Percentiles rank a stretch among this genome's conserved stretches.
These are phyloP conservation scores for Cryptococcus jaspeensis DNA, from an alignment of 1,284 basidiomycete species.

Conservation along the genomic window DNA sequence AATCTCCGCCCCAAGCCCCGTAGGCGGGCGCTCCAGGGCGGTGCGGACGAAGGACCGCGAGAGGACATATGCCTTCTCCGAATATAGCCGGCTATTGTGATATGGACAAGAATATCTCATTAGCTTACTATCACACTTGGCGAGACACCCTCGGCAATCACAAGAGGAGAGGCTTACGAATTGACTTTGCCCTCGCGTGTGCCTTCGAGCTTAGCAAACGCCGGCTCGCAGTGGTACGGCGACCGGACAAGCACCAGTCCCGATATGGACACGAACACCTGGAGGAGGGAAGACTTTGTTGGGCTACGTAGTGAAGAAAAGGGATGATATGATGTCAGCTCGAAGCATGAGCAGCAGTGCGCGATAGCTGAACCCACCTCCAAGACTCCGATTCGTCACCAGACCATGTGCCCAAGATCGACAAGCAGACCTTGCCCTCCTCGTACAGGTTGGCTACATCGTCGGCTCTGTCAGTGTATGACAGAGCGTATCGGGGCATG, in stretches of 20 bases:
- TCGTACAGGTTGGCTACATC: constrained; percentile 78
- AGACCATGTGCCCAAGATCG: constrained; percentile 86
- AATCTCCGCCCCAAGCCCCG: constrained; percentile 71
- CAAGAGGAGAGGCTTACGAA: constrained; percentile 55
- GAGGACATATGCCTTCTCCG: constrained; percentile 86
- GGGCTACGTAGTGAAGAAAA: constrained; percentile 56
- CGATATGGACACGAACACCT: constrained; percentile 90
- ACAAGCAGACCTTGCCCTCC: constrained; percentile 92
- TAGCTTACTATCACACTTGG: not conserved
- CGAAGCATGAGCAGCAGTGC: not conserved
- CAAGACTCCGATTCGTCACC: constrained; percentile 83
- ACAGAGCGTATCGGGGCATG: not conserved
- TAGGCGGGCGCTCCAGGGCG: constrained; percentile 73
- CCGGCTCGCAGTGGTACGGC: constrained; percentile 92
- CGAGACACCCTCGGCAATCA: not conserved
- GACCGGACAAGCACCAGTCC: constrained; percentile 88
- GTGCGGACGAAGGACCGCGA: constrained; percentile 83
- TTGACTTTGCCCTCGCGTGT: constrained; percentile 86
- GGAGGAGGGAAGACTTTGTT: constrained; percentile 72
- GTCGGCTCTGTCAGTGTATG: not conserved
- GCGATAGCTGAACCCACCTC: constrained; percentile 52
- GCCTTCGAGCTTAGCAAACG: constrained; percentile 79
- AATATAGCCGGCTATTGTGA: constrained; percentile 33
- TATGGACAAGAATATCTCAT: not conserved
- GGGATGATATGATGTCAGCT: not conserved